These are phyloP conservation scores for Dictyostelium intermedium DNA, from an alignment of 78 protist species.

Conservation along the genomic window DNA sequence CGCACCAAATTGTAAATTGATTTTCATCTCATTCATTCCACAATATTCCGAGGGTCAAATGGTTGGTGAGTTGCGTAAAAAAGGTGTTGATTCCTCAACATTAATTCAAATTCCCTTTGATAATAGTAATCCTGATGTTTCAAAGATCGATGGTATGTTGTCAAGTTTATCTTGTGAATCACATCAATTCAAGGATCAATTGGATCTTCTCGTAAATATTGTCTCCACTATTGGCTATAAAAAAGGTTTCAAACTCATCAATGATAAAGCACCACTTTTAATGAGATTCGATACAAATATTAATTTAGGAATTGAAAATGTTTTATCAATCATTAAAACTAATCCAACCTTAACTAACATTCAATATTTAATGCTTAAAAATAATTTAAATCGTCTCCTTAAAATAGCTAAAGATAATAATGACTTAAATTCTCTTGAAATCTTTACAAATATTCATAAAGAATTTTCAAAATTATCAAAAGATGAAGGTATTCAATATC, in stretches of 20 bases:
- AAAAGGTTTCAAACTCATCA: not conserved
- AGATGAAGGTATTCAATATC: not conserved
- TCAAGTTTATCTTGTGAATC: constrained; percentile 53
- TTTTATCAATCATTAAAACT: not conserved
- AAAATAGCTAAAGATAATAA: not conserved
- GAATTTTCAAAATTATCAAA: not conserved
- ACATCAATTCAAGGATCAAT: constrained; percentile 10
- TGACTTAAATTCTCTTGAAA: not conserved
- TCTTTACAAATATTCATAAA: not conserved
- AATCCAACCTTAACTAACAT: not conserved
- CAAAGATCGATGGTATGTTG: constrained; percentile 40
- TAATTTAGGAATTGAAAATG: not conserved
- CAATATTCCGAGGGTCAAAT: constrained; percentile 47
- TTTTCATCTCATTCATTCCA: constrained; percentile 42
- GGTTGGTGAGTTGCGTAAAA: constrained; percentile 6
- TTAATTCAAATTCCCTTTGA: constrained; percentile 41
- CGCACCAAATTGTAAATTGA: constrained; percentile 9
- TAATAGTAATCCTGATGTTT: constrained; percentile 19
- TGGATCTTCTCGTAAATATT: not conserved
- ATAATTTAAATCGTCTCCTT: not conserved
- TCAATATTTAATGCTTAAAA: not conserved
- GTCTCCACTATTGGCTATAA: not conserved
- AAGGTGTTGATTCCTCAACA: not conserved
- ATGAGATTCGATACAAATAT: not conserved
- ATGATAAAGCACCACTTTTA: not conserved